Evolutionary conservation across 495 filamentous ascomycete genomes (phyloP), one percentile per base, ranked within the genome.

Genomic region (Coniosporium apollinis): DNA sequence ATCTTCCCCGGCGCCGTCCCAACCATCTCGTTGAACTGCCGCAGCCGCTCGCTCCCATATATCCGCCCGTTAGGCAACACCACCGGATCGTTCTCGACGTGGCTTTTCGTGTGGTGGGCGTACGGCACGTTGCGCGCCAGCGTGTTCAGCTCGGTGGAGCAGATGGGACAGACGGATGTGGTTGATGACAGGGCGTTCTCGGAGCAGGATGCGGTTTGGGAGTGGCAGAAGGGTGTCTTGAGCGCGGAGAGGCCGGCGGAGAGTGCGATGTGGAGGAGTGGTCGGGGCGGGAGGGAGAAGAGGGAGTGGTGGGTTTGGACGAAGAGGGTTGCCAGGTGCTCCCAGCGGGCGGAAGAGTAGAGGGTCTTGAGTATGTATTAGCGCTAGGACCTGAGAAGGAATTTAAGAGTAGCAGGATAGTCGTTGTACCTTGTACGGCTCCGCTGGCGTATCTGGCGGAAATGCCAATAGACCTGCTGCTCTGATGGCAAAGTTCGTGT

Each of bases 171-270:
- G 30, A 93, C 72, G 22, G 70, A 66, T 6, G 69, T 76, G 0
- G 65, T 66, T 0, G 61, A 62, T 4, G 71, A 74, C 29, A 64
- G 59, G 21, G 68, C 64, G 46, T 73, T 76, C 4, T 66, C 67
- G 31, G 64, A 70, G 28, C 66, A 65, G 37, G 68, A 61, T 3
- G 68, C 65, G 39, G 65, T 67, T 39, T 60, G 60, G 7, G 78
- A 81, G 62, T 97, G 86, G 56, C 89, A 97, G 8, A 85, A 72
- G 1, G 89, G 91, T 2, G 91, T 94, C 50, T 97, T 97, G 31
- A 97, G 76, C 1, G 89, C 85, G 0, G 86, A 94, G 15, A 97
- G 67, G 15, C 89, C 89, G 1, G 89, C 84, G 0, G 77, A 82
- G 19, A 97, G 68, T 11, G 89, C 91, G 42, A 85, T 82, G 54